These are phyloP conservation scores for Nakazawaea anatomiae DNA, from an alignment of 805 yeast species.

Conservation along the genomic window DNA sequence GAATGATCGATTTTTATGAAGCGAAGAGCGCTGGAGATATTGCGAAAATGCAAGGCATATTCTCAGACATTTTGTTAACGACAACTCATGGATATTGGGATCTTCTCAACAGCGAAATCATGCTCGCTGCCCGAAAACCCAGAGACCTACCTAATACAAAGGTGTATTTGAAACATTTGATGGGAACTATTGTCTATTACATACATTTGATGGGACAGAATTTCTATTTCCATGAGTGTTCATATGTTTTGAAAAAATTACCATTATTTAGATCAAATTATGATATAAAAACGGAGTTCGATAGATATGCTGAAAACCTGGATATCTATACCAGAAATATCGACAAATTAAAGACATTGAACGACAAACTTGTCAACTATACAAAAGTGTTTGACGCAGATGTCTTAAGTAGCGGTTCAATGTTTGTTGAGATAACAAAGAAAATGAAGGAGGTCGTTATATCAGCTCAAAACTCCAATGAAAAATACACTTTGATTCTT, in stretches of 20 bases:
- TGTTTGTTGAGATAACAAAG: neutral
- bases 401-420: slow-evolving; percentile 1
- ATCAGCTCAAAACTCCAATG: neutral
- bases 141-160: neutral
- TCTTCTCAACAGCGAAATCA: slow-evolving; percentile 8
- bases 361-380: neutral
- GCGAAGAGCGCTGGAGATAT: slow-evolving; percentile 1
- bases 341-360: neutral
- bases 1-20: neutral
- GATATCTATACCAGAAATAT: slow-evolving; percentile 1
- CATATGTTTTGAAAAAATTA: slow-evolving; percentile 7
- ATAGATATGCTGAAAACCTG: neutral
- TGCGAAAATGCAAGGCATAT: slow-evolving; percentile 1
- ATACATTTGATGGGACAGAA: slow-evolving; percentile 3
- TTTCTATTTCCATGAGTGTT: slow-evolving; percentile 3
- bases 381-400: slow-evolving; percentile 6
- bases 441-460: slow-evolving; percentile 3
- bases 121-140: slow-evolving; percentile 2
- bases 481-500: neutral
- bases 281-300: neutral
- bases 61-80: neutral
- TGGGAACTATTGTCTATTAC: slow-evolving; percentile 8
- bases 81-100: slow-evolving; percentile 9
- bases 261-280: neutral
- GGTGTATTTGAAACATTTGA: slow-evolving; percentile 4